These are phyloP conservation scores for Leccinum subtestaceum DNA, from an alignment of 768 basidiomycete genomes.

Conservation along the genomic window DNA sequence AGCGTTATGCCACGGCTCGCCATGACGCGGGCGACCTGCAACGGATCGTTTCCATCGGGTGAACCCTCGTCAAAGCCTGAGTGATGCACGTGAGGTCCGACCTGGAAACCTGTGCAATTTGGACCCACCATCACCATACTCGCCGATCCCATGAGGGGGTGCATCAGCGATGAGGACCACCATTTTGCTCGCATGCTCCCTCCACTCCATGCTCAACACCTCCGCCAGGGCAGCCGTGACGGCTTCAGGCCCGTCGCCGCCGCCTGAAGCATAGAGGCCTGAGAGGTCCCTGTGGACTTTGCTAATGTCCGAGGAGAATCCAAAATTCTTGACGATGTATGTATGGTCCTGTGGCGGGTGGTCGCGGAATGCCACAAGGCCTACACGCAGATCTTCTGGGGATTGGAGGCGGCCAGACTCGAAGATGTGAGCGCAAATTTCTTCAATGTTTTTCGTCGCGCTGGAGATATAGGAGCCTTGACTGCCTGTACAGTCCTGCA, in stretches of 20 bases:
- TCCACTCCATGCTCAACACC: slow-evolving; percentile 88
- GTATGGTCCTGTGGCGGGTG: slow-evolving; percentile 97
- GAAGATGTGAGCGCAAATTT: slow-evolving; percentile 92
- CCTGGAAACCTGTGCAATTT: background rate
- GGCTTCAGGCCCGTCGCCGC: slow-evolving; percentile 95
- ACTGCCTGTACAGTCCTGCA: slow-evolving; percentile 93
- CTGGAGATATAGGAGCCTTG: slow-evolving; percentile 90
- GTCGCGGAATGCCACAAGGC: slow-evolving; percentile 92
- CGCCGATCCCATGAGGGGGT: slow-evolving; percentile 95
- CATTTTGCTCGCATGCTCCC: slow-evolving; percentile 88
- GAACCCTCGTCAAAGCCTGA: slow-evolving; percentile 91
- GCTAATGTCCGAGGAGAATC: slow-evolving; percentile 88
- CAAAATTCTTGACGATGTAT: slow-evolving; percentile 90
- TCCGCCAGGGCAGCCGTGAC: slow-evolving; percentile 92
- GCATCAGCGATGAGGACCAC: slow-evolving; percentile 96
- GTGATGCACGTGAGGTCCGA: slow-evolving; percentile 14
- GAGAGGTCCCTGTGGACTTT: slow-evolving; percentile 84
- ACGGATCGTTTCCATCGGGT: slow-evolving; percentile 89
- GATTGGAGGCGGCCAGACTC: slow-evolving; percentile 89
- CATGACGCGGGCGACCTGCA: slow-evolving; percentile 86
- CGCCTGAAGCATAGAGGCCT: slow-evolving; percentile 82
- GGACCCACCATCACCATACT: slow-evolving; percentile 86
- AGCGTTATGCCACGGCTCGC: slow-evolving; percentile 87
- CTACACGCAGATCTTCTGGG: slow-evolving; percentile 86
- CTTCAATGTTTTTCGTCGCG: slow-evolving; percentile 93